Base-by-base conservation (phyloP, 176 grass and related monocot species). In the Poa annua region DNA sequence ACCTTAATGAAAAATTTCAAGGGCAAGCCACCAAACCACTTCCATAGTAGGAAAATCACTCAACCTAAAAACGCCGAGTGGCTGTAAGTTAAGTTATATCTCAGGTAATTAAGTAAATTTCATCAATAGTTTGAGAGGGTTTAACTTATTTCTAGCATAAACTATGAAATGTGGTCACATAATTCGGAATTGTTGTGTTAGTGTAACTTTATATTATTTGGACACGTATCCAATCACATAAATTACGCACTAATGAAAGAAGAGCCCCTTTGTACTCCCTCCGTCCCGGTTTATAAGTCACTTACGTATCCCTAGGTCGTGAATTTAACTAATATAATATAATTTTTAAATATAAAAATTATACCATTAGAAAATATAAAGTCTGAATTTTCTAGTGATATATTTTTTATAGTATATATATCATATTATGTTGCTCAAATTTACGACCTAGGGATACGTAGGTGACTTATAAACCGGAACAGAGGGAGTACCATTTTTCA, bases 401-500 rank as follows among this genome's bases (percentile, higher is more conserved):
- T n/a, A n/a, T n/a, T n/a, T n/a, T n/a, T n/a, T n/a, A n/a, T n/a
- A n/a, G n/a, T n/a, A n/a, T n/a, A n/a, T n/a, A n/a, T n/a, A n/a
- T n/a, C n/a, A n/a, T n/a, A n/a, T n/a, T n/a, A n/a, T n/a, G n/a
- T n/a, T n/a, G n/a, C n/a, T n/a, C n/a, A n/a, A n/a, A n/a, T n/a
- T n/a, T n/a, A n/a, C n/a, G n/a, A n/a, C n/a, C n/a, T n/a, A n/a
- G n/a, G n/a, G n/a, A n/a, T n/a, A n/a, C n/a, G n/a, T n/a, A n/a
- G n/a, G n/a, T n/a, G n/a, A n/a, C n/a, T n/a, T n/a, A n/a, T n/a
- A n/a, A n/a, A n/a, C n/a, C n/a, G n/a, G n/a, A n/a, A n/a, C n/a
- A n/a, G n/a, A n/a, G n/a, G n/a, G n/a, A n/a, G n/a, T n/a, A 68
- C 64, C 56, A n/a, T 67, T 73, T 3, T 67, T 49, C 16, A 34